A percentile compares a stretch with the other conserved stretches of the same genome.
These are phyloP conservation scores for Teratosphaeria pseudoeucalypti DNA, from an alignment of 2,329 filamentous ascomycete species.

Conservation along the genomic window DNA sequence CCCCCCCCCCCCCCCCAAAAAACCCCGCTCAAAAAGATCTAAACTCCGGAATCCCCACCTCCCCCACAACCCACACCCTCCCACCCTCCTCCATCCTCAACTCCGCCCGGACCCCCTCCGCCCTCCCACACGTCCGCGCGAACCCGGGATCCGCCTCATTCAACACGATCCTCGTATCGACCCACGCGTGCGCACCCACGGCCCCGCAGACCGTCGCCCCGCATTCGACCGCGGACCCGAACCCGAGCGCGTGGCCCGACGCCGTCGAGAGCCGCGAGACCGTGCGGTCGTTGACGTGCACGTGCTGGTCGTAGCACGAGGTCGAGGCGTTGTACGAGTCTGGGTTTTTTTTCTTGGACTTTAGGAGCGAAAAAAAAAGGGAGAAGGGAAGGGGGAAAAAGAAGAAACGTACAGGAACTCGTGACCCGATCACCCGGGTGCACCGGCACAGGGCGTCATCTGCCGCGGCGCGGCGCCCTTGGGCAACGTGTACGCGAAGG, in stretches of 20 bases:
- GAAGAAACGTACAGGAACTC: not conserved
- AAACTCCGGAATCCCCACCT: not conserved
- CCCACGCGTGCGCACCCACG: constrained; percentile 32
- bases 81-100: constrained; percentile 33
- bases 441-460: not conserved
- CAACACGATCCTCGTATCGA: constrained; percentile 30
- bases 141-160: constrained; percentile 29
- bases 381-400: not conserved
- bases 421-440: not conserved
- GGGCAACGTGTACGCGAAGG: not conserved
- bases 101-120: constrained; percentile 30
- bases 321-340: constrained; percentile 22
- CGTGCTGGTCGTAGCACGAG: constrained; percentile 33
- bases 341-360: not conserved
- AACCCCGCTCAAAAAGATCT: not conserved
- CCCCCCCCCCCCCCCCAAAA: no score
- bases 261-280: constrained; percentile 36
- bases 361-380: not conserved
- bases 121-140: constrained; percentile 28
- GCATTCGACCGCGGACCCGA: constrained; percentile 7
- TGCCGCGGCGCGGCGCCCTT: not conserved
- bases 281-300: constrained; percentile 27
- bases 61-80: constrained; percentile 28
- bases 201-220: constrained; percentile 30
- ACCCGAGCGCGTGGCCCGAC: not conserved